Evolutionary conservation across 139 green algal genomes (phyloP).

Genomic region (Eudorina sp.): DNA sequence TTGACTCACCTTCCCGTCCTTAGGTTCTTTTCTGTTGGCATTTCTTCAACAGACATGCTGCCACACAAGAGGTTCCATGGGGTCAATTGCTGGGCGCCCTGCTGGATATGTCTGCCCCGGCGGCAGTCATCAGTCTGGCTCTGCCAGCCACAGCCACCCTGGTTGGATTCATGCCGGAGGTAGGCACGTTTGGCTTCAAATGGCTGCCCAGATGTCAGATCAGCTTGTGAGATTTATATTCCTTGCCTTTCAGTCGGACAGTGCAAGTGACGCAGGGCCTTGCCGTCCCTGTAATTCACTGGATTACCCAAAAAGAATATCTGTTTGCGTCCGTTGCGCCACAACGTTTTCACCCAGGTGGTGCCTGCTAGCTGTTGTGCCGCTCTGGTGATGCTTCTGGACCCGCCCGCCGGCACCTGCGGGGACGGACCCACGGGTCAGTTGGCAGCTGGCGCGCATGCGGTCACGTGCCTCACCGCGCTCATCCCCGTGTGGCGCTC

Average conservation of each 20-base stretch:
- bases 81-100: background rate
- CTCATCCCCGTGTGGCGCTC: constrained; percentile 1
- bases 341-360: no score
- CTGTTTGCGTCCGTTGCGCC: no score
- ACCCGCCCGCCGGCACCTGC: background rate
- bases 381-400: background rate
- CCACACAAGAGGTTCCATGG: constrained; percentile 13
- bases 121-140: background rate
- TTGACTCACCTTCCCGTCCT: background rate
- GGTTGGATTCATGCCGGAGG: constrained; percentile 15
- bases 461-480: background rate
- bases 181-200: no score
- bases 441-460: background rate
- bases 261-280: no score
- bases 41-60: constrained; percentile 2
- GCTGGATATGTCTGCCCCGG: background rate
- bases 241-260: no score
- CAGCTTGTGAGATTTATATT: no score
- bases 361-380: background rate
- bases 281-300: no score
- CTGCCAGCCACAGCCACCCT: background rate
- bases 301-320: no score
- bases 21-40: no score
- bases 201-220: no score
- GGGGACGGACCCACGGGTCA: constrained; percentile 13